Percentiles rank a stretch among this genome's conserved stretches.
Conservation (phyloP, 176 grass and related monocot species). For the Rhynchospora breviuscula region DNA sequence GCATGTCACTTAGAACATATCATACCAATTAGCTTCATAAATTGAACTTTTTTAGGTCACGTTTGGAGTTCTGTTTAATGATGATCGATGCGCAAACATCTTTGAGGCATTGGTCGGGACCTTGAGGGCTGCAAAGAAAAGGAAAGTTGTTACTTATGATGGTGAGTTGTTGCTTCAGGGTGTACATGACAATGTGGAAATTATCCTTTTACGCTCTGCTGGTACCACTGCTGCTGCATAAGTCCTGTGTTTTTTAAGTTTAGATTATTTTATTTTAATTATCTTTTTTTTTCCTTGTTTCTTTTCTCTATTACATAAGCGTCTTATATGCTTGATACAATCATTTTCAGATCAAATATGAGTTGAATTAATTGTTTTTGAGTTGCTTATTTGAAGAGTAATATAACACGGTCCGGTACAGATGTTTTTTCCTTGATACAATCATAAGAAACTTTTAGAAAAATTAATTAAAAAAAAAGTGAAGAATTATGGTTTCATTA, state of each 20-base stretch:
- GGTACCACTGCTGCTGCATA: constrained; percentile 17
- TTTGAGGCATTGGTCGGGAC: constrained; percentile 92
- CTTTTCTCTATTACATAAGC: too few relatives aligned
- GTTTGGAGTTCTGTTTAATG: constrained; percentile 86
- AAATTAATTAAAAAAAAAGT: too few relatives aligned
- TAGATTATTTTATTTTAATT: not conserved
- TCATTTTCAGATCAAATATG: too few relatives aligned
- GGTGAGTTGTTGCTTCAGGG: constrained; percentile 90
- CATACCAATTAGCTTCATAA: not conserved
- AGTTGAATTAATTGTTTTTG: too few relatives aligned
- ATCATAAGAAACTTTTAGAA: too few relatives aligned
- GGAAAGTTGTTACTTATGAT: constrained; percentile 61
- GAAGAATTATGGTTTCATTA: too few relatives aligned
- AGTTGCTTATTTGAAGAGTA: too few relatives aligned
- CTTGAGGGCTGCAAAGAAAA: constrained; percentile 70
- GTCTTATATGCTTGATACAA: too few relatives aligned
- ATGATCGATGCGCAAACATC: constrained; percentile 87
- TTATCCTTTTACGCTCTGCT: constrained; percentile 49
- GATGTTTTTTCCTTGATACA: too few relatives aligned
- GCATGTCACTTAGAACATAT: not conserved
- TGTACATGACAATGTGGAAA: constrained; percentile 89
- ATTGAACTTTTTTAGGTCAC: constrained; percentile 45
- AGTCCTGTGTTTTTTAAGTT: not conserved
- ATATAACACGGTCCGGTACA: too few relatives aligned
- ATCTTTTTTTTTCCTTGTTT: not conserved